Evolutionary conservation across 345 rosid species (phyloP), one percentile per base, ranked within the genome.

Genomic region (Raphanus raphanistrum): DNA sequence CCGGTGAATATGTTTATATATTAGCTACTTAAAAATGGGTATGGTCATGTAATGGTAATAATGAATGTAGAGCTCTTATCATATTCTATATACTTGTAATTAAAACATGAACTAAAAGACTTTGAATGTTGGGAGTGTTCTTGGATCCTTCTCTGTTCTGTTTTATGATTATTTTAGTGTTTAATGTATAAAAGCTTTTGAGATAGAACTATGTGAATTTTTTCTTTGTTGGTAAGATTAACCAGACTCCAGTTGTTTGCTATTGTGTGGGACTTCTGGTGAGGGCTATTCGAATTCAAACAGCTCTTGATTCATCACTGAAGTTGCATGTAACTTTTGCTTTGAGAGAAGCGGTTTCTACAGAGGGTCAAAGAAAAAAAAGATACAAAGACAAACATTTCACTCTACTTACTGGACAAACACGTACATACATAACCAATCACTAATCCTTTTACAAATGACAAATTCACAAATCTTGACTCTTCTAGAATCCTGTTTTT

Each of bases 381-480:
- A 21, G 21, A 0, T 16, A 38, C 21, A 41, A 63, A 8, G 5
- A 38, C 8, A 38, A 26, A 21, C 71, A 64, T 55, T 31, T 32
- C 76, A 71, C 62, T 65, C 81, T 72, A 78, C 36, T 72, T 9
- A 38, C 31, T 78, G 57, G 16, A 66, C 81, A 78, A 78, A 72
- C 77, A 78, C 61, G 28, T 55, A 8, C 77, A 72, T 43, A 21
- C 21, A 21, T 21, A 21, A 78, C 25, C 73, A 59, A 72, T 27
- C 77, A 48, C 77, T 78, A 66, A 72, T 66, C 68, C 63, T 72
- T 72, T 66, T 66, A 78, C 81, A 78, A 27, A 78, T 66, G 72
- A 72, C 68, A 66, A 78, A 78, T 72, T 32, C 81, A 78, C 68
- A 78, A 78, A 78, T 41, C 48, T 35, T 72, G 38, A 78, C 73